A percentile compares a stretch with the other conserved stretches of the same genome.
Evolutionary conservation across 1,139 yeast genomes (phyloP).

Genomic region (Hyphopichia burtonii): DNA sequence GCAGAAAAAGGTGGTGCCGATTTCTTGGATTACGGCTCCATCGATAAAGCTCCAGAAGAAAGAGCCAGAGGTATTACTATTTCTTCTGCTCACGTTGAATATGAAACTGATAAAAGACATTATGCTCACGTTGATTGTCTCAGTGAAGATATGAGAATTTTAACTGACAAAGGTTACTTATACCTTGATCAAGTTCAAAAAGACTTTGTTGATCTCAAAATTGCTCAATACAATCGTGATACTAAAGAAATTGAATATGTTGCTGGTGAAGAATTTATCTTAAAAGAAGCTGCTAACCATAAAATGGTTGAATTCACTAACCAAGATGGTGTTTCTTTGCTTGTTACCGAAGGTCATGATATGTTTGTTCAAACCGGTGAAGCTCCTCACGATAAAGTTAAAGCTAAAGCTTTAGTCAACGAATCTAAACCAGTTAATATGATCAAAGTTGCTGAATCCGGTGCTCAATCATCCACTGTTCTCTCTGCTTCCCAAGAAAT

Average conservation of each 20-base stretch:
- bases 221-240: background rate
- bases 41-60: conserved; percentile 99
- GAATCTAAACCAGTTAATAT: background rate
- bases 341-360: background rate
- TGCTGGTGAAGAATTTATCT: background rate
- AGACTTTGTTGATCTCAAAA: background rate
- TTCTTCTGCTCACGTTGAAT: conserved; percentile 96
- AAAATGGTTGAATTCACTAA: background rate
- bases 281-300: conserved; percentile 1
- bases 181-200: background rate
- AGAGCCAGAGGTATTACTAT: conserved; percentile 99
- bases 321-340: background rate
- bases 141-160: conserved; percentile 1
- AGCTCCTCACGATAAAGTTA: background rate
- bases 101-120: conserved; percentile 89
- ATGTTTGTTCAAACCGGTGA: conserved; percentile 1
- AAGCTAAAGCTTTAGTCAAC: background rate
- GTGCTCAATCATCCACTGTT: background rate
- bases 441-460: no score
- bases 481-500: background rate
- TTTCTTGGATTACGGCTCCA: conserved; percentile 89
- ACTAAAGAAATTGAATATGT: conserved; percentile 1
- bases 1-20: conserved; percentile 87
- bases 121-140: conserved; percentile 87
- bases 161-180: background rate